phyloP scores from a whole-genome alignment of 108 stramenopile species.

The Nitzschia putrida region DNA sequence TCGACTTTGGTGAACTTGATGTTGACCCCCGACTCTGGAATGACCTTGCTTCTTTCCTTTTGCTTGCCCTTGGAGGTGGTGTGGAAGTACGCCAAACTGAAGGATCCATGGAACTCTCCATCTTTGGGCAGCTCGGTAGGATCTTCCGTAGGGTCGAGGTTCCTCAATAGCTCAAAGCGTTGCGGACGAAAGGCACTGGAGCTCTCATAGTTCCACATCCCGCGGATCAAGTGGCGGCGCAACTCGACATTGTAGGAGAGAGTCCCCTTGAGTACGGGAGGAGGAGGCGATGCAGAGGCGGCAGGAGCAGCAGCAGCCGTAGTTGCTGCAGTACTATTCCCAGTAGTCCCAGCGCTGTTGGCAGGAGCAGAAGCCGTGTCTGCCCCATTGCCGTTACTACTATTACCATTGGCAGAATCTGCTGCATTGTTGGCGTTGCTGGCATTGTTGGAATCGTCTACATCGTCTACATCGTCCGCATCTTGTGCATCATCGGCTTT shows the following conservation, averaged over 20 bases:
- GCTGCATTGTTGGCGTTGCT: background rate
- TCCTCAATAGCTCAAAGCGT: conserved; percentile 80
- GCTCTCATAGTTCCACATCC: conserved; percentile 87
- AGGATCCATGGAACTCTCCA: conserved; percentile 85
- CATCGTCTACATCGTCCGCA: too few relatives aligned
- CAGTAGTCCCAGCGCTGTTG: too few relatives aligned
- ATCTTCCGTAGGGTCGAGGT: conserved; percentile 64
- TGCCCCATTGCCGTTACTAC: background rate
- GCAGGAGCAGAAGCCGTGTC: background rate
- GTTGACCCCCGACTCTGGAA: conserved; percentile 74
- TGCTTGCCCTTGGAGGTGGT: conserved; percentile 75
- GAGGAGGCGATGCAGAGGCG: conserved; percentile 38
- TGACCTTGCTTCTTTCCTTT: conserved; percentile 67
- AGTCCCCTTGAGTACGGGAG: conserved; percentile 70
- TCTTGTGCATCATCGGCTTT: too few relatives aligned
- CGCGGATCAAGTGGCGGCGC: conserved; percentile 81
- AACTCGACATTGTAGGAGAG: conserved; percentile 69
- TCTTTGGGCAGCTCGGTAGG: conserved; percentile 61
- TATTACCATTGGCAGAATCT: background rate
- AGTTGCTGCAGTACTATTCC: conserved; percentile 12
- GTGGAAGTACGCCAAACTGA: conserved; percentile 63
- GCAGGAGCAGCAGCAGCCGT: background rate
- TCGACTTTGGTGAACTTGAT: conserved; percentile 64
- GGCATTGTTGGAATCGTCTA: too few relatives aligned
- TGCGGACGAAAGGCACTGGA: conserved; percentile 62